Base-by-base conservation (phyloP, 345 rosid species). In the Camelina hispida region DNA sequence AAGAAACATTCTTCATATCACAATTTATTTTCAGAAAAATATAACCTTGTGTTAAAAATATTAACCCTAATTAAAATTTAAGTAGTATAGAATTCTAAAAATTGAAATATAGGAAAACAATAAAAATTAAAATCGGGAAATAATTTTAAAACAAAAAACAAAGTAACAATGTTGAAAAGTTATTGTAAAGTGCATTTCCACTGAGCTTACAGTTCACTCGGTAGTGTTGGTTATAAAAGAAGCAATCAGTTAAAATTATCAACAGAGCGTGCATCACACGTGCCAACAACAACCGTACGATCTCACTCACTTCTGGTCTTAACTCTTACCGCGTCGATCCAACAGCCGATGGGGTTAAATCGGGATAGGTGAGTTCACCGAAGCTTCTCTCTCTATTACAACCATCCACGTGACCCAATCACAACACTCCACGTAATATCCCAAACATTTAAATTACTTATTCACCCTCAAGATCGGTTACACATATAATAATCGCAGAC, bases 401-500 rank as follows among this genome's bases (percentile, higher is more conserved):
- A 6, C 22, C 8, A 16, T 55, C 23, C 65, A 76, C 52, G 70
- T 54, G 51, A 11, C 38, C 35, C 5, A 63, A 46, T 56, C 0
- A 3, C 0, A 18, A 0, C 0, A 20, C 1, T 22, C 48, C 76
- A 71, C 62, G 62, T 65, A 1, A 50, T 2, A 57, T 28, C 9
- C 20, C 5, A 0, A 15, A 6, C 4, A 0, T 0, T 0, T 4
- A 16, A 77, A 57, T 71, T 15, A 57, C 76, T 0, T 32, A 38
- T 20, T 32, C 32, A 58, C 80, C 72, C 72, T 71, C 55, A 47
- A 0, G 0, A 25, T 77, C 34, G 1, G 23, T n/a, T 6, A 34
- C 66, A 63, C 28, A 69, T 76, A 76, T 64, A 70, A 70, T 28
- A 57, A 40, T 38, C 76, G 32, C 68, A 71, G 50, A 35, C n/a